Evolutionary conservation across 1,284 basidiomycete species (phyloP), one percentile per base, ranked within the genome.

Genomic region (Xerocomus amazonicus): DNA sequence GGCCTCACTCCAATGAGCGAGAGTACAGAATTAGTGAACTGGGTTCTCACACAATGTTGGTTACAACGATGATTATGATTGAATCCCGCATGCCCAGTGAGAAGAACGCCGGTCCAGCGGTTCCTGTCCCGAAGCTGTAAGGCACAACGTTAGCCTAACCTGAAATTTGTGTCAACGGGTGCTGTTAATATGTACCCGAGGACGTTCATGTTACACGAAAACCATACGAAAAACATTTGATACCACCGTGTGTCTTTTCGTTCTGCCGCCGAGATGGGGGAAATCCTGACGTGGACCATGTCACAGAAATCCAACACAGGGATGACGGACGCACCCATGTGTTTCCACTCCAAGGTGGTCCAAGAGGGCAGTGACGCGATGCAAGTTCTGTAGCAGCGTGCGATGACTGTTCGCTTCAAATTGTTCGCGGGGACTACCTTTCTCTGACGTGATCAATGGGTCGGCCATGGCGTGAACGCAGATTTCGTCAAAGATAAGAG

Each of bases 181-280:
- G 16, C 9, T 16, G 19, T 23, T 5, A 40, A 23, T n/a, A 66
- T 73, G 41, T 68, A 82, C 67, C 73, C 71, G 28, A 81, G 67
- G 50, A 85, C 72, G 55, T 84, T 84, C 62, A 81, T 72, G 53
- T 83, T 84, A 43, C 74, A 73, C 7, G 81, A 79, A 56, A 84
- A 80, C 83, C 83, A 84, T 16, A 83, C 72, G 55, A 81, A 81
- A 64, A 84, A 84, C 67, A 83, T 71, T 57, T 84, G 82, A 56
- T 80, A 79, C 51, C 80, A 73, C 9, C 80, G 73, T 6, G 66
- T 71, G 43, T 85, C 80, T 12, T 70, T 69, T 28, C 81, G 68
- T 46, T 76, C 64, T 43, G 74, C 72, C 0, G 54, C 53, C 4
- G 76, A 68, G 6, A 78, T 71, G 3, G 83, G 83, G 3, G 70